A percentile compares a stretch with the other conserved stretches of the same genome.
Evolutionary conservation across 768 basidiomycete species (phyloP).

Genomic region (Termitomyces sp.): DNA sequence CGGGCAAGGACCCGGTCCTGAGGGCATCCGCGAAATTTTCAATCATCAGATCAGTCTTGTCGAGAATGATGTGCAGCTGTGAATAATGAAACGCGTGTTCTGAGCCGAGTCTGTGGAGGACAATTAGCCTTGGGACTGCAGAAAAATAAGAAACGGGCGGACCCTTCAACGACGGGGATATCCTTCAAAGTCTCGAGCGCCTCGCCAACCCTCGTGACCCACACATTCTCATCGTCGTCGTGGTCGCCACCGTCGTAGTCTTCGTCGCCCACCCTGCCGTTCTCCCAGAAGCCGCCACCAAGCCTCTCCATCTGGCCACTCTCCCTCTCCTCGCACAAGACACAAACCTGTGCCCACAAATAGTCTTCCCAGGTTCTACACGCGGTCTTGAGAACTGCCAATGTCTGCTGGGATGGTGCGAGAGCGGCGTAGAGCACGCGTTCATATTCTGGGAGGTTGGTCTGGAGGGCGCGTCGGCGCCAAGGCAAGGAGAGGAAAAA

Average conservation of each 20-base stretch:
- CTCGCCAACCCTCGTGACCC: slow-evolving; percentile 58
- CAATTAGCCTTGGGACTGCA: slow-evolving; percentile 24
- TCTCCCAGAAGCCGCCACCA: slow-evolving; percentile 81
- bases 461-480: slow-evolving; percentile 18
- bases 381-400: slow-evolving; percentile 58
- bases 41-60: slow-evolving; percentile 62
- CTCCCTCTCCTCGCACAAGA: slow-evolving; percentile 77
- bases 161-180: slow-evolving; percentile 64
- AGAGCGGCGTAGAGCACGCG: slow-evolving; percentile 87
- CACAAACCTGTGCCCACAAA: slow-evolving; percentile 84
- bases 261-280: slow-evolving; percentile 46
- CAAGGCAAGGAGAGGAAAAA: background rate
- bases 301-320: slow-evolving; percentile 61
- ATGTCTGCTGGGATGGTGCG: slow-evolving; percentile 64
- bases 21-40: slow-evolving; percentile 61
- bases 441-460: slow-evolving; percentile 61
- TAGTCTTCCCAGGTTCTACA: slow-evolving; percentile 94
- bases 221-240: slow-evolving; percentile 16
- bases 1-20: slow-evolving; percentile 41
- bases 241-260: slow-evolving; percentile 38
- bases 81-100: slow-evolving; percentile 79
- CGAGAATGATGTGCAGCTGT: slow-evolving; percentile 73
- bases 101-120: slow-evolving; percentile 30
- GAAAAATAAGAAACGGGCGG: background rate
- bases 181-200: slow-evolving; percentile 53